phyloP scores from a whole-genome alignment of 1,284 basidiomycete species.

The Agaricales sp. region DNA sequence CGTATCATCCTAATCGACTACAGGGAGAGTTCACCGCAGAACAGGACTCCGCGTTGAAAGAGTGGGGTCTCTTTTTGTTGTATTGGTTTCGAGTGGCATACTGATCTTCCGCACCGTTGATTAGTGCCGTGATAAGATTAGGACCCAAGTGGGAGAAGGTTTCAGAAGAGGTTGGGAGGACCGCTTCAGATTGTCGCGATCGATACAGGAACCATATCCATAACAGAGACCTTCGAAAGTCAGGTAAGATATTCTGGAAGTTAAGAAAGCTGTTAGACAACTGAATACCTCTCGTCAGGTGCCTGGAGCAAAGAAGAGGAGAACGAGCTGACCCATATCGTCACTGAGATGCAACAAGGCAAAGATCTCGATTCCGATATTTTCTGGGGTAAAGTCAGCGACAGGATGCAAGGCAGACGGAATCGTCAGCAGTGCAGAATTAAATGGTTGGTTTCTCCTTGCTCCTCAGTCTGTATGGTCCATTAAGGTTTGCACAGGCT shows the following conservation, averaged over 20 bases:
- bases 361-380: conserved; percentile 66
- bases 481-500: conserved; percentile 39
- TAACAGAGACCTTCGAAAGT: conserved; percentile 42
- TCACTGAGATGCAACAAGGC: conserved; percentile 56
- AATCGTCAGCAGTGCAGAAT: conserved; percentile 75
- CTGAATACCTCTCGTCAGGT: conserved; percentile 24
- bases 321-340: conserved; percentile 56
- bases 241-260: too few relatives aligned
- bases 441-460: conserved; percentile 50
- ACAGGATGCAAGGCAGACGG: conserved; percentile 63
- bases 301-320: conserved; percentile 69
- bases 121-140: conserved; percentile 51
- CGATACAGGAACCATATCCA: conserved; percentile 72
- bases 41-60: conserved; percentile 57
- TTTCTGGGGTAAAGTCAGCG: conserved; percentile 70
- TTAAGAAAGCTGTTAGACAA: too few relatives aligned
- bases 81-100: conserved; percentile 3
- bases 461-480: neutral
- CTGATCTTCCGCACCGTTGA: conserved; percentile 2
- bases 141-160: conserved; percentile 79
- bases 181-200: conserved; percentile 74
- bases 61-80: conserved; percentile 29
- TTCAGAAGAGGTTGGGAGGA: conserved; percentile 53
- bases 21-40: conserved; percentile 62
- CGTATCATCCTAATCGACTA: conserved; percentile 52